Conservation (phyloP, 1,139 yeast species). For the Geotrichum aggregatum region DNA sequence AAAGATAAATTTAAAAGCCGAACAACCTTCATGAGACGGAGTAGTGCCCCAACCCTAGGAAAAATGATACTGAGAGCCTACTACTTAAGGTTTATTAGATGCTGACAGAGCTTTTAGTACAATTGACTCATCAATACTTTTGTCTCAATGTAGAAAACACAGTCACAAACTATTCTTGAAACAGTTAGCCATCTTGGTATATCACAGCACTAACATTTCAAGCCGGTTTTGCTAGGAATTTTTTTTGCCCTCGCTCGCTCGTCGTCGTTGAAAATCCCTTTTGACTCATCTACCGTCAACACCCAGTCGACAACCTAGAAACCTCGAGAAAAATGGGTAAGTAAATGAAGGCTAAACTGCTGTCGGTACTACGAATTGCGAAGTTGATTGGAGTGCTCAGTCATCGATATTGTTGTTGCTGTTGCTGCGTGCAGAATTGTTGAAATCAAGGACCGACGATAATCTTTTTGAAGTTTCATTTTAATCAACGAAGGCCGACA, state of each 20-base stretch:
- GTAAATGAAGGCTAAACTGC: slow-evolving; percentile 3
- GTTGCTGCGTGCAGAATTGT: too few relatives aligned
- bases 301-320: slow-evolving; percentile 19
- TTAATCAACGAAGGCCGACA: too few relatives aligned
- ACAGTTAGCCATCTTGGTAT: not conserved
- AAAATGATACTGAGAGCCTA: too few relatives aligned
- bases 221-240: not conserved
- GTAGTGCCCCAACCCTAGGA: too few relatives aligned
- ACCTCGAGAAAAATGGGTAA: slow-evolving; percentile 18
- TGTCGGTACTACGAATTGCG: not conserved
- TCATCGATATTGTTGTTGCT: not conserved
- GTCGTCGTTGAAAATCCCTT: slow-evolving; percentile 15
- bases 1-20: too few relatives aligned
- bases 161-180: not conserved
- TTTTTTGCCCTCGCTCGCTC: slow-evolving; percentile 5
- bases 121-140: too few relatives aligned
- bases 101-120: too few relatives aligned
- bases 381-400: not conserved
- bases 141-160: not conserved
- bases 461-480: too few relatives aligned
- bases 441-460: too few relatives aligned
- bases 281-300: slow-evolving; percentile 16
- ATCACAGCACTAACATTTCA: not conserved
- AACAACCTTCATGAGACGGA: too few relatives aligned
- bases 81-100: too few relatives aligned